phyloP scores from a whole-genome alignment of 2,329 filamentous ascomycete genomes.

The Penicillium vulpinum region DNA sequence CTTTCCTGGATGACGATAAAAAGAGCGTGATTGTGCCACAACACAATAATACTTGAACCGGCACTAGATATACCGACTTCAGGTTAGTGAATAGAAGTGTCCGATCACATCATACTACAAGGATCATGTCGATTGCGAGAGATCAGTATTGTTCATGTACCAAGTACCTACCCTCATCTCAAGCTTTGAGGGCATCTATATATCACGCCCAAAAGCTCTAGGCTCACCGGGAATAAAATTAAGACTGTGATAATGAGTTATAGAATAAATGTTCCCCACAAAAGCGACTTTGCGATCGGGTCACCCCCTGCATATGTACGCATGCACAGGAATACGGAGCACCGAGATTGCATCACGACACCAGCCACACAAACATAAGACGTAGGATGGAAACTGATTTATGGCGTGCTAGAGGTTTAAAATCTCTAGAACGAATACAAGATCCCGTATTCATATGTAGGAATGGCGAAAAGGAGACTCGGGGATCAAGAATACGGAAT shows the following conservation, averaged over 20 bases:
- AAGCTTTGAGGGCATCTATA: background rate
- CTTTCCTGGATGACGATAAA: background rate
- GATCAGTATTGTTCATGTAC: background rate
- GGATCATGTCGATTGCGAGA: background rate
- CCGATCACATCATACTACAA: background rate
- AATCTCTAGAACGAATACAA: background rate
- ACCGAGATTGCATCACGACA: background rate
- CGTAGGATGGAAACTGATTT: background rate
- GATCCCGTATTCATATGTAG: background rate
- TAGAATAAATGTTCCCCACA: background rate
- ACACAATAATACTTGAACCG: background rate
- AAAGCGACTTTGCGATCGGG: background rate
- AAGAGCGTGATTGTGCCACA: background rate
- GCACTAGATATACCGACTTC: background rate
- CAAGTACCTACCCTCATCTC: background rate
- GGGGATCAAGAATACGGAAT: background rate
- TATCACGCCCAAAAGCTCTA: background rate
- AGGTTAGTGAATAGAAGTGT: background rate
- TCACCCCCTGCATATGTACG: slow-evolving; percentile 2
- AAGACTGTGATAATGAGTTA: background rate
- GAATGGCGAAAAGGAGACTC: background rate
- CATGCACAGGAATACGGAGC: background rate
- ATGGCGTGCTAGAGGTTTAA: slow-evolving; percentile 1
- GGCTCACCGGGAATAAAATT: background rate
- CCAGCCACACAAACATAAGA: background rate